Base-by-base conservation (phyloP, 1,284 basidiomycete species). In the Wolfiporia cocos region DNA sequence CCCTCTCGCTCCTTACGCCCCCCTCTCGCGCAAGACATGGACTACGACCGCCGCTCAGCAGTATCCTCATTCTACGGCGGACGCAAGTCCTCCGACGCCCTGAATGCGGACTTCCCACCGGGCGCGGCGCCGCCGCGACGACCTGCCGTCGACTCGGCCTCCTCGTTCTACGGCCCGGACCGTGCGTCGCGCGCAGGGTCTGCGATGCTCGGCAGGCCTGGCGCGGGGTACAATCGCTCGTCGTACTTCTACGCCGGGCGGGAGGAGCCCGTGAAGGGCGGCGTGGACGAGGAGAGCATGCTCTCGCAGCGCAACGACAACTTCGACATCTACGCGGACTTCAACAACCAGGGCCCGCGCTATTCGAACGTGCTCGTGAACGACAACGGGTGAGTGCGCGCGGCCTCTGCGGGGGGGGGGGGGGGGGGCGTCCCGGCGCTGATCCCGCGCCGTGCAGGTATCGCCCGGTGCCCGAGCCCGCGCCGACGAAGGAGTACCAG, bases 261-360 rank as follows among this genome's bases (percentile, higher is more conserved):
- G 49, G 71, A 74, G 51, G 85, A 86, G 54, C 86, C 86, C 6
- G 60, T 88, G 47, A 86, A 85, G 58, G 81, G 79, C 12, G 80
- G 76, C n/a, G 63, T 68, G 38, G 83, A 86, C 48, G 84, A 86
- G 55, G 68, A 64, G 30, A 63, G 59, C 18, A 57, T 56, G n/a
- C 39, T 48, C n/a, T 57, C 52, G 23, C 55, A 58, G 44, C 58
- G 60, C 26, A 80, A 80, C 33, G 75, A 68, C 22, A 69, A 71
- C 5, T 92, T 87, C 75, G 86, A 94, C 57, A 81, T 94, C 28
- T 89, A 83, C 57, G 88, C 90, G 7, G 91, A 94, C 66, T 94
- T 94, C 63, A 92, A 94, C 67, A 93, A 92, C 52, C 61, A 76
- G 4, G 91, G 91, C 0, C 91, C 89, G 17, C 70, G 74, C 49